A percentile compares a stretch with the other conserved stretches of the same genome.
phyloP scores from a whole-genome alignment of 805 yeast species.

The Saccharomycopsis sp. region DNA sequence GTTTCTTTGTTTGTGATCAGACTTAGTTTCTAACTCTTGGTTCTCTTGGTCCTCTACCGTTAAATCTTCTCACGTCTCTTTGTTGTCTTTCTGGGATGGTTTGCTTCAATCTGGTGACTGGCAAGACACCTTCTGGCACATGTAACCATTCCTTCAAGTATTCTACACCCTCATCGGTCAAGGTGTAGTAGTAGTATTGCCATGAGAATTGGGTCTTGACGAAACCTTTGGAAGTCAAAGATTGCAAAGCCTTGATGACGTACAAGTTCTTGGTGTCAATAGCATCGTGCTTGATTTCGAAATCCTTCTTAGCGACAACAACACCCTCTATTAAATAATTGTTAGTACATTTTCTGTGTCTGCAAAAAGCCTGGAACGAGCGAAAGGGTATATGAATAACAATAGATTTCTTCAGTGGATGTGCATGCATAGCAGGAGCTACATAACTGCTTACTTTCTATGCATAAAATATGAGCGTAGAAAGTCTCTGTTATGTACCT shows the following conservation, averaged over 20 bases:
- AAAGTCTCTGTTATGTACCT: no score
- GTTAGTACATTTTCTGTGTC: conserved; percentile 26
- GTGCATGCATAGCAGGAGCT: no score
- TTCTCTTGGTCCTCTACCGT: conserved; percentile 55
- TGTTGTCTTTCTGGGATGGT: conserved; percentile 75
- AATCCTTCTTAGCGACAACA: conserved; percentile 99
- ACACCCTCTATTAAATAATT: conserved; percentile 75
- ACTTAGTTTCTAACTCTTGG: conserved; percentile 34
- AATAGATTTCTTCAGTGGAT: no score
- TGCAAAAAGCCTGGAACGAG: no score
- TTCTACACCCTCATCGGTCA: conserved; percentile 99
- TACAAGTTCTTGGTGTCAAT: conserved; percentile 96
- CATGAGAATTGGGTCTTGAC: conserved; percentile 99
- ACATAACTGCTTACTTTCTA: no score
- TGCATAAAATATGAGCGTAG: no score
- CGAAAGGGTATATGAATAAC: no score
- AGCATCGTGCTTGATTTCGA: conserved; percentile 96
- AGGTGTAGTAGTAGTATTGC: conserved; percentile 99
- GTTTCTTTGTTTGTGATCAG: no score
- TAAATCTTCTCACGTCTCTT: conserved; percentile 53
- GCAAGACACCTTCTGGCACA: conserved; percentile 98
- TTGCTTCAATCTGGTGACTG: conserved; percentile 94
- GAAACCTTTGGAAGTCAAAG: conserved; percentile 97
- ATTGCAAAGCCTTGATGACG: conserved; percentile 98
- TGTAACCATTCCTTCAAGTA: conserved; percentile 96